A percentile compares a stretch with the other conserved stretches of the same genome.
Conservation (phyloP, 202 grass and related monocot genomes). For the Eragrostis tef region DNA sequence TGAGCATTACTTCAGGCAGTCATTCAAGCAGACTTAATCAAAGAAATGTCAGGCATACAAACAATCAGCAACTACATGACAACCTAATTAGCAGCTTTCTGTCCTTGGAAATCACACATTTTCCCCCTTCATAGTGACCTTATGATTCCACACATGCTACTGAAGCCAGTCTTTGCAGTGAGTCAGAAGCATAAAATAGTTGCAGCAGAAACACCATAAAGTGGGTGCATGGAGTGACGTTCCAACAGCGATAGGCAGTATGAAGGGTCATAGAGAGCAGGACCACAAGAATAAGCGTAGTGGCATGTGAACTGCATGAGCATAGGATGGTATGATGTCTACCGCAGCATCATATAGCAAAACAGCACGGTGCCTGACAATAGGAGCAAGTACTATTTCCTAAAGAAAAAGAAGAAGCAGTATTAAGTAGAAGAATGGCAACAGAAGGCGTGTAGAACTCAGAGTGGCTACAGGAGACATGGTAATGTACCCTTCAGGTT, state of each 20-base stretch:
- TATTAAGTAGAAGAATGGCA: constrained; percentile 3
- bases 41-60: not conserved
- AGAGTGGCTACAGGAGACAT: not conserved
- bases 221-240: not conserved
- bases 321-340: constrained; percentile 15
- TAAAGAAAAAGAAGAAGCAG: not conserved
- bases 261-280: not conserved
- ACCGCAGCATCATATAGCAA: constrained; percentile 24
- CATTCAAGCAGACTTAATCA: constrained; percentile 34
- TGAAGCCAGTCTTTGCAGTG: not conserved
- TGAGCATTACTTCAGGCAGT: constrained; percentile 16
- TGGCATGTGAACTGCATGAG: not conserved
- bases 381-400: not conserved
- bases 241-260: constrained; percentile 6
- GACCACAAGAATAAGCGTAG: not conserved
- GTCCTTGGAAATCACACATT: not conserved
- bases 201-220: not conserved
- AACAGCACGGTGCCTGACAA: constrained; percentile 10
- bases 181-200: not conserved
- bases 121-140: not conserved
- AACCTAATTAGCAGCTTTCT: not conserved
- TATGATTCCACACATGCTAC: not conserved
- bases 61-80: constrained; percentile 21
- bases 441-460: not conserved
- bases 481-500: not conserved